A percentile compares a stretch with the other conserved stretches of the same genome.
These are phyloP conservation scores for Pichia cabralensis DNA, from an alignment of 805 yeast genomes.

Conservation along the genomic window DNA sequence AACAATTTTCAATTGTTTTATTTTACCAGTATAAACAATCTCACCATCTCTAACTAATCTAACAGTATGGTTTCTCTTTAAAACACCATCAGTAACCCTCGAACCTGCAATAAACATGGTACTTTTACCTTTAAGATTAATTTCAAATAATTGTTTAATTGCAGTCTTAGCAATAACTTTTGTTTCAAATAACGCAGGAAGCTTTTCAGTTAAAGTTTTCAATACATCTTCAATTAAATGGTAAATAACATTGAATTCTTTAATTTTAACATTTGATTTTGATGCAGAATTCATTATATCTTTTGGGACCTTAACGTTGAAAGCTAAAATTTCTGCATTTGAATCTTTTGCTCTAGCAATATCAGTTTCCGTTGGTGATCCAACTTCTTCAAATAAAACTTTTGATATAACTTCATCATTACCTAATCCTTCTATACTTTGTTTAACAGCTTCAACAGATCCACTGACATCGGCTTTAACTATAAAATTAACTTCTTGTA, in stretches of 20 bases:
- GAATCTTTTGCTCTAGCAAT: conserved; percentile 60
- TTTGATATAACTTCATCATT: conserved; percentile 70
- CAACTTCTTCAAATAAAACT: conserved; percentile 71
- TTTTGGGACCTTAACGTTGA: conserved; percentile 63
- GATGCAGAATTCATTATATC: conserved; percentile 52
- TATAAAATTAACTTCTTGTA: conserved; percentile 45
- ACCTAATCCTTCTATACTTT: conserved; percentile 73
- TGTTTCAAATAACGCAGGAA: conserved; percentile 59
- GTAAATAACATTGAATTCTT: conserved; percentile 72
- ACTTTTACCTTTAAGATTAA: conserved; percentile 47
- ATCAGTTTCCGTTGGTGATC: conserved; percentile 61
- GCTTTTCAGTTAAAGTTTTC: conserved; percentile 42
- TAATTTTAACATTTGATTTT: conserved; percentile 44
- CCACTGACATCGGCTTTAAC: conserved; percentile 91
- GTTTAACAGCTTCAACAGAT: conserved; percentile 86
- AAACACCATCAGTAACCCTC: conserved; percentile 58
- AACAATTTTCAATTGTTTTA: conserved; percentile 69
- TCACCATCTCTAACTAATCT: conserved; percentile 39
- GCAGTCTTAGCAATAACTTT: conserved; percentile 59
- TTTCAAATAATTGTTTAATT: conserved; percentile 61
- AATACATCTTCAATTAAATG: conserved; percentile 81
- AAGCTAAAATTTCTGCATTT: conserved; percentile 64
- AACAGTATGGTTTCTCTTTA: conserved; percentile 44
- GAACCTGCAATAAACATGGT: conserved; percentile 76
- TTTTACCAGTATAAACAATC: conserved; percentile 28